Percentiles rank a stretch among this genome's conserved stretches.
These are phyloP conservation scores for Hydnum rufescens DNA, from an alignment of 768 basidiomycete species.

Conservation along the genomic window DNA sequence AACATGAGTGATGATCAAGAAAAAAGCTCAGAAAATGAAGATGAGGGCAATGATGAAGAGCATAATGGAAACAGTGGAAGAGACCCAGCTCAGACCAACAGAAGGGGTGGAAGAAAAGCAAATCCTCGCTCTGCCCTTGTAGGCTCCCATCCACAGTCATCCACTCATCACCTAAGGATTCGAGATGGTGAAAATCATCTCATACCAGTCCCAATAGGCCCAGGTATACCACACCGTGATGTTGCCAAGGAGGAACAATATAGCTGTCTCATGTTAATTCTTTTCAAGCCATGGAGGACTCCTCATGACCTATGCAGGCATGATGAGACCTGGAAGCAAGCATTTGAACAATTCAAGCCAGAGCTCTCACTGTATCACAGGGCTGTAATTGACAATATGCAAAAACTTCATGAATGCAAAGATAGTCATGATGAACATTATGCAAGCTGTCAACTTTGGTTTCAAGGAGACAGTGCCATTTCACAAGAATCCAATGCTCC, in stretches of 20 bases:
- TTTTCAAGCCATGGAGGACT: conserved; percentile 26
- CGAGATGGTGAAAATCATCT: not conserved
- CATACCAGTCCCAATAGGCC: conserved; percentile 21
- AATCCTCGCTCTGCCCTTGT: conserved; percentile 1
- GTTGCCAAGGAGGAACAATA: conserved; percentile 12
- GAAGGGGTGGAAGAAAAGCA: too few species aligned
- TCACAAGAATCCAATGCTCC: too few species aligned
- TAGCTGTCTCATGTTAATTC: conserved; percentile 22
- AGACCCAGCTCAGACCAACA: not conserved
- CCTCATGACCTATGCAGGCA: conserved; percentile 14
- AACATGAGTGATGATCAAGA: not conserved
- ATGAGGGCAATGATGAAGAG: not conserved
- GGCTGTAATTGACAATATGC: not conserved
- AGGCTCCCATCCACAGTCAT: conserved; percentile 12
- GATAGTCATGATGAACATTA: not conserved
- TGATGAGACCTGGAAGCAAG: conserved; percentile 16
- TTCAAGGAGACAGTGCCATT: too few species aligned
- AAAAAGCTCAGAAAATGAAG: not conserved
- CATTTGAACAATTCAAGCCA: conserved; percentile 12
- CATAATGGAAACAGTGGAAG: conserved; percentile 3
- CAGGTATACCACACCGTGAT: conserved; percentile 19
- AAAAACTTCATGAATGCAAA: not conserved
- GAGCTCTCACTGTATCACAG: not conserved
- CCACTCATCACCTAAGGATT: conserved; percentile 12
- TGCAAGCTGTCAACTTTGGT: not conserved